Evolutionary conservation across 495 filamentous ascomycete species (phyloP), one percentile per base, ranked within the genome.

Genomic region (Melanomma pulvis-pyrius): DNA sequence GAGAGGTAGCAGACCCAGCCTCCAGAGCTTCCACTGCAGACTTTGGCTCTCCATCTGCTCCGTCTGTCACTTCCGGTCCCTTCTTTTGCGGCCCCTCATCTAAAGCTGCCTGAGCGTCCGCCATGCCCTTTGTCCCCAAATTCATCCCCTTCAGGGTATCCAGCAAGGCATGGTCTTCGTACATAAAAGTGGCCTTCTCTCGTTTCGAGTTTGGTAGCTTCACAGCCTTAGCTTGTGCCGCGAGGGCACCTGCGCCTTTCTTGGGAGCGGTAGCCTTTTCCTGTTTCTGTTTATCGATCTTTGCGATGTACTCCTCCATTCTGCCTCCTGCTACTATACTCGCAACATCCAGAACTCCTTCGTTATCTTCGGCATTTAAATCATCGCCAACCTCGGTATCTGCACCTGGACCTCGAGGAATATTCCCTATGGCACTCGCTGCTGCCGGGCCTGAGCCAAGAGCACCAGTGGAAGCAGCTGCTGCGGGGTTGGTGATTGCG

Each of bases 281-380:
- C n/a, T 83, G 84, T 79, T 96, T 97, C 72, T 96, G 92, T 76
- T 89, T 92, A 69, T 98, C 96, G 71, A 92, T 89, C 73, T 90
- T 90, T 6, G 92, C 93, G 12, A 98, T 81, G 69, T 92, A 97
- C 70, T 98, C 96, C 58, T 86, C 88, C 46, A 93, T 93, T 78
- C 97, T 91, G 36, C 94, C 96, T 63, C 89, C 92, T 0, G 87
- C 85, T 22, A 98, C 92, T 68, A 98, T 96, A 63, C 88, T 93
- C 22, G 94, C 94, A 30, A 98, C 92, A 73, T 98, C 92, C 15
- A 98, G 79, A 3, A 94, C 90, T 1, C 94, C 94, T 57, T 98
- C 94, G 11, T 87, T 83, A 25, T 88, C 86, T 4, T 80, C 77
- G 5, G 76, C 78, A 30, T 81, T 79, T 0, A 75, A 77, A 5